Conservation (phyloP, 2,329 filamentous ascomycete species). For the Diaporthe capsici region DNA sequence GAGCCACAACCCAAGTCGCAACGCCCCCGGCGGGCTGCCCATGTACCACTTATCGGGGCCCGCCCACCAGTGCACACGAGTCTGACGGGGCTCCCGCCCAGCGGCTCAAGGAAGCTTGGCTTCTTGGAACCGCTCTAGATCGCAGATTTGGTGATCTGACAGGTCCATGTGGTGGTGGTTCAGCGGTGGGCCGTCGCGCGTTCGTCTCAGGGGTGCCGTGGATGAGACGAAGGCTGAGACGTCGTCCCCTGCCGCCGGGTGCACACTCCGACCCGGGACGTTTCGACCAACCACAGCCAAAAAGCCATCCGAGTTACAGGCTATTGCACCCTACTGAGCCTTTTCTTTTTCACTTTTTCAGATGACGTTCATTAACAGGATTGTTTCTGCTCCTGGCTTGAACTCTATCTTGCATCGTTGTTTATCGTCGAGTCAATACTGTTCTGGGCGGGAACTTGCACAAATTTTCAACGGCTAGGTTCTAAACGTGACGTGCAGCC, state of each 20-base stretch:
- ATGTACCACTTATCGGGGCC: slow-evolving; percentile 27
- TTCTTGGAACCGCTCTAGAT: slow-evolving; percentile 28
- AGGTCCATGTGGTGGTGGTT: slow-evolving; percentile 21
- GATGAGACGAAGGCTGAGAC: slow-evolving; percentile 39
- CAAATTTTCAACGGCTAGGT: not conserved
- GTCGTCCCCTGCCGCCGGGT: slow-evolving; percentile 30
- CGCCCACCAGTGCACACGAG: not conserved
- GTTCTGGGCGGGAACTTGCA: not conserved
- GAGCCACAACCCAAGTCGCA: not conserved
- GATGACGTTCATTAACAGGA: slow-evolving; percentile 1
- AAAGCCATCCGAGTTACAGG: slow-evolving; percentile 18
- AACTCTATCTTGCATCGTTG: slow-evolving; percentile 5
- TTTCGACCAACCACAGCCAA: slow-evolving; percentile 32
- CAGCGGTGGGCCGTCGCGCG: slow-evolving; percentile 21
- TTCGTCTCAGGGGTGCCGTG: slow-evolving; percentile 37
- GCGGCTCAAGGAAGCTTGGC: slow-evolving; percentile 11
- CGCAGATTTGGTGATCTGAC: slow-evolving; percentile 37
- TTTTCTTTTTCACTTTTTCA: not conserved
- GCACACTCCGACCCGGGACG: slow-evolving; percentile 26
- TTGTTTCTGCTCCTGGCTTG: not conserved
- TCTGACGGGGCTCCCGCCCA: not conserved
- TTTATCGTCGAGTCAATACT: not conserved
- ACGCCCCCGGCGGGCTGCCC: not conserved
- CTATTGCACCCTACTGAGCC: not conserved
- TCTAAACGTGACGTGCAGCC: not conserved